Conservation (phyloP, 2,329 filamentous ascomycete genomes). For the Fusarium pilosicola region DNA sequence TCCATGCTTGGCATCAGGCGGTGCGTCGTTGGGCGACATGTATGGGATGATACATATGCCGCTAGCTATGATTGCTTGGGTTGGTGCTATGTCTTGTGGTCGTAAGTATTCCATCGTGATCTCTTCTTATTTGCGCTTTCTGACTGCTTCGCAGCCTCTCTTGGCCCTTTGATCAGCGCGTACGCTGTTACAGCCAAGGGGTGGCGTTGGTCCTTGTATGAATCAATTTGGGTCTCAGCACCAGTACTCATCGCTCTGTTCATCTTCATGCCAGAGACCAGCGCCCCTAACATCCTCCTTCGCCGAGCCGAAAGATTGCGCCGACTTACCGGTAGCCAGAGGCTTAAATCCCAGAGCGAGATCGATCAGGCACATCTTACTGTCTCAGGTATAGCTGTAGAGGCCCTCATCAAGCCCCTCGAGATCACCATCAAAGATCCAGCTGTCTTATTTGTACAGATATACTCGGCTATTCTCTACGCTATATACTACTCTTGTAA, state of each 20-base stretch:
- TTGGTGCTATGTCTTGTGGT: constrained; percentile 15
- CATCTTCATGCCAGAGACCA: constrained; percentile 72
- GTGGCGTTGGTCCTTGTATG: constrained; percentile 73
- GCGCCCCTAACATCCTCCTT: constrained; percentile 66
- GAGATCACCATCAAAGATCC: constrained; percentile 70
- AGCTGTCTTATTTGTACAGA: constrained; percentile 68
- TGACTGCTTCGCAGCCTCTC: constrained; percentile 51
- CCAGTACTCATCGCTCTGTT: constrained; percentile 69
- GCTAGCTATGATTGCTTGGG: neutral
- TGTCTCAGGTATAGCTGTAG: constrained; percentile 56
- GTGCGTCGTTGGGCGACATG: constrained; percentile 61
- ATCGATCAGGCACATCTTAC: constrained; percentile 67
- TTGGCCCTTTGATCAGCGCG: constrained; percentile 69
- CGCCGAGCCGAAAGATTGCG: constrained; percentile 66
- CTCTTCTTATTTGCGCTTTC: rapidly evolving
- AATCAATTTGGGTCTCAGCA: constrained; percentile 68
- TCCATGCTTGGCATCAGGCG: constrained; percentile 70
- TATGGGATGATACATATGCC: constrained; percentile 63
- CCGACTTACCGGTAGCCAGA: constrained; percentile 63
- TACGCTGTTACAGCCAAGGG: constrained; percentile 65
- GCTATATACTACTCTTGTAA: constrained; percentile 67
- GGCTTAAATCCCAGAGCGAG: constrained; percentile 69
- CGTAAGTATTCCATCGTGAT: rapidly evolving
- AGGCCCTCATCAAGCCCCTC: constrained; percentile 69
- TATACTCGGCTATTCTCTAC: constrained; percentile 71